Conservation (phyloP, 2,329 filamentous ascomycete species). For the Colletotrichum lini region DNA sequence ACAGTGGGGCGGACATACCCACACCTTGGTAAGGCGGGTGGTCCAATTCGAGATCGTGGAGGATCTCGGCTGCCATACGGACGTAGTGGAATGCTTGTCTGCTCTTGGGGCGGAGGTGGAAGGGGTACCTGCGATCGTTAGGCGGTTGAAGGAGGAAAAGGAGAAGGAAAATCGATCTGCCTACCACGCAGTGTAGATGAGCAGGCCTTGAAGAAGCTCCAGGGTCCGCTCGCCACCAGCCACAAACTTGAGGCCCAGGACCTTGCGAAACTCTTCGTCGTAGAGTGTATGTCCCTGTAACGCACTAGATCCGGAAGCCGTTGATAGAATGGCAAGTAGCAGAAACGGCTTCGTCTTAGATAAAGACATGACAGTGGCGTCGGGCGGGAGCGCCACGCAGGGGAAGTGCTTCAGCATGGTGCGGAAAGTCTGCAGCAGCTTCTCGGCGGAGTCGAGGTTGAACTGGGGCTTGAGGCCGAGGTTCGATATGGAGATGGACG, state of each 20-base stretch:
- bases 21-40: conserved; percentile 51
- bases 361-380: conserved; percentile 59
- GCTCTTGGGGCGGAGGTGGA: conserved; percentile 67
- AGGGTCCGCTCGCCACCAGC: conserved; percentile 69
- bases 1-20: conserved; percentile 43
- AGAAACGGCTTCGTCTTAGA: conserved; percentile 66
- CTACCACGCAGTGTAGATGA: conserved; percentile 72
- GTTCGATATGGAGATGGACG: conserved; percentile 53
- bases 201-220: conserved; percentile 69
- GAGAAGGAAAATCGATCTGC: conserved; percentile 24
- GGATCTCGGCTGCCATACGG: conserved; percentile 66
- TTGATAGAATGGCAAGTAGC: conserved; percentile 67
- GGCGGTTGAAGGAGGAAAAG: neutral
- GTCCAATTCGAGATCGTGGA: conserved; percentile 65
- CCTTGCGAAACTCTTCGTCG: conserved; percentile 71
- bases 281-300: conserved; percentile 67
- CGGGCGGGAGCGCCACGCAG: conserved; percentile 57
- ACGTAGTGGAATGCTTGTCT: conserved; percentile 66
- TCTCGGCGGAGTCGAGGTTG: conserved; percentile 67
- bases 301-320: conserved; percentile 63
- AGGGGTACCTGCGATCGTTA: conserved; percentile 63
- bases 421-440: conserved; percentile 60
- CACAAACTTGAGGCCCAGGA: conserved; percentile 70
- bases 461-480: conserved; percentile 66
- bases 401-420: conserved; percentile 61